Conservation (phyloP, 352 stramenopile genomes). For the Blastocystis hominis region DNA sequence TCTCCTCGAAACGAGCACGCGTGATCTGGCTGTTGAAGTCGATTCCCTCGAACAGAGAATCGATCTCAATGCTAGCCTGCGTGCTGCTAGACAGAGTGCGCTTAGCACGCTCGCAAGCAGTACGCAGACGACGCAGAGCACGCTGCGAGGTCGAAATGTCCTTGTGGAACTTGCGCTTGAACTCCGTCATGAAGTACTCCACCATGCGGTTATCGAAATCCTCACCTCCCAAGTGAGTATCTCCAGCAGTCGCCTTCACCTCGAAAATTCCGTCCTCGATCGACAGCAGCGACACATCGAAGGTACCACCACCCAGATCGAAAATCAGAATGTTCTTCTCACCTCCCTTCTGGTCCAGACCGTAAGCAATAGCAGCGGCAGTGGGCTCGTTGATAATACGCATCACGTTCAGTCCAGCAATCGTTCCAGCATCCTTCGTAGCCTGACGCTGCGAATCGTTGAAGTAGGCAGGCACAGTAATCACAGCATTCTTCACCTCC, state of each 20-base stretch:
- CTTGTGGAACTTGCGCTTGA: not conserved
- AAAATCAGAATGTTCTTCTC: conserved; percentile 62
- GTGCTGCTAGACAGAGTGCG: not conserved
- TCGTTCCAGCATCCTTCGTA: conserved; percentile 40
- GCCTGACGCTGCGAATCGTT: conserved; percentile 41
- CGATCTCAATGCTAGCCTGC: conserved; percentile 70
- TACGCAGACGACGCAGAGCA: conserved; percentile 63
- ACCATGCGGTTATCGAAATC: conserved; percentile 65
- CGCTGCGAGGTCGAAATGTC: not conserved
- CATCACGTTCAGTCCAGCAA: conserved; percentile 34
- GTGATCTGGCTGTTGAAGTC: conserved; percentile 77
- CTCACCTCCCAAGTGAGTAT: conserved; percentile 79
- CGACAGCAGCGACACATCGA: conserved; percentile 65
- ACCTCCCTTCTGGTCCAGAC: conserved; percentile 6
- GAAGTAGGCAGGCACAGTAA: conserved; percentile 56
- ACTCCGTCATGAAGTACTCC: not conserved
- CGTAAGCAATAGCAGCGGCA: conserved; percentile 53
- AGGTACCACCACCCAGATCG: conserved; percentile 69
- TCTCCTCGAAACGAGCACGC: conserved; percentile 85
- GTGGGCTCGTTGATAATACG: conserved; percentile 48
- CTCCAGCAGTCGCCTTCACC: conserved; percentile 71
- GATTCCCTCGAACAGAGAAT: not conserved
- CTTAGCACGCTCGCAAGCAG: conserved; percentile 69
- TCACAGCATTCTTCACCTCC: conserved; percentile 24
- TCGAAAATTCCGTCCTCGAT: conserved; percentile 53